Conservation (phyloP, 148 eudicot species). For the Vaccinium vitisidaea region DNA sequence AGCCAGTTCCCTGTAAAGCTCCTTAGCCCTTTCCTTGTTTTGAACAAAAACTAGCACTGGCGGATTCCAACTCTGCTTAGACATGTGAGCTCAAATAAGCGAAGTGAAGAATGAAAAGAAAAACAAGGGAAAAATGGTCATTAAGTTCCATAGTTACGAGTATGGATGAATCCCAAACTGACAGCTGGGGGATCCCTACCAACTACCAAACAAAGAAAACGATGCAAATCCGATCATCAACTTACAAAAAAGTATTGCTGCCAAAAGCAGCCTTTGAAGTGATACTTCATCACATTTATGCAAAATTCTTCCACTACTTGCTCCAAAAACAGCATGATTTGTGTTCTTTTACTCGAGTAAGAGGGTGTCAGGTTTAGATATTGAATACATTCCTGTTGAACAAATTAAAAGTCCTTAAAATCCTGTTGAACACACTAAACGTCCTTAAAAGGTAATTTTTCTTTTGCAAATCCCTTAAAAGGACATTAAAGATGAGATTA, state of each 20-base stretch:
- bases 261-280: not conserved
- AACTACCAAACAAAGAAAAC: not conserved
- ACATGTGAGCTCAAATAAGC: not conserved
- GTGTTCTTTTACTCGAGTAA: not conserved
- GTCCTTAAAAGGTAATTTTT: not conserved
- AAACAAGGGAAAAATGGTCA: not conserved
- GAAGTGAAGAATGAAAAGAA: not conserved
- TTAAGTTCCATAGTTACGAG: not conserved
- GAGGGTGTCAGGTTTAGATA: not conserved
- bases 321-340: not conserved
- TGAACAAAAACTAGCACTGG: constrained; percentile 93
- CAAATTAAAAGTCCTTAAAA: not conserved
- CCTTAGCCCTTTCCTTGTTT: constrained; percentile 79
- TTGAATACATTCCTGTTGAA: not conserved
- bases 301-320: not conserved
- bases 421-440: not conserved
- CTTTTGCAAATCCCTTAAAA: not conserved
- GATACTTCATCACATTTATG: not conserved
- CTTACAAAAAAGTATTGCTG: not conserved
- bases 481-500: constrained; percentile 1
- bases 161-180: not conserved
- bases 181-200: not conserved
- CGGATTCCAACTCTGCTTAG: constrained; percentile 78
- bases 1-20: constrained; percentile 70
- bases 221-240: not conserved